A percentile compares a stretch with the other conserved stretches of the same genome.
Evolutionary conservation across 2,329 filamentous ascomycete genomes (phyloP).

Genomic region (Nothopassalora personata): DNA sequence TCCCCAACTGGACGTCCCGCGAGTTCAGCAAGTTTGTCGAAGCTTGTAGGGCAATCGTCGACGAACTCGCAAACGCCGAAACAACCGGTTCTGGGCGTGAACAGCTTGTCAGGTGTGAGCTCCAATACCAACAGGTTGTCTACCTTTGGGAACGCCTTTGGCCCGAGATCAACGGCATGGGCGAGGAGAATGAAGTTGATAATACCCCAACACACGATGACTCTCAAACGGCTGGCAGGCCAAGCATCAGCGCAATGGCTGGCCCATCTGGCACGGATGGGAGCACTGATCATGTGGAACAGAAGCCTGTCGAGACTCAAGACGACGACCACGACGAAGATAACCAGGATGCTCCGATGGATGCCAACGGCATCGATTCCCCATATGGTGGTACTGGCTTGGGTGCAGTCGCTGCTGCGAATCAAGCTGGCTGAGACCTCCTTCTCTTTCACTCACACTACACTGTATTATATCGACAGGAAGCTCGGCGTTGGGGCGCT

Average conservation of each 20-base stretch:
- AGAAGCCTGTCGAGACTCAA: constrained; percentile 14
- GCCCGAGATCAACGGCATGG: constrained; percentile 48
- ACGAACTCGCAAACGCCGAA: constrained; percentile 46
- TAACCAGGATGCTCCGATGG: constrained; percentile 11
- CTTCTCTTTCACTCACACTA: not conserved
- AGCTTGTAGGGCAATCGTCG: constrained; percentile 44
- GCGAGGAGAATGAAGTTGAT: constrained; percentile 38
- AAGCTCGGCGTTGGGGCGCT: not conserved
- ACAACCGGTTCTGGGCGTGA: constrained; percentile 44
- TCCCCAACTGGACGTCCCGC: constrained; percentile 48
- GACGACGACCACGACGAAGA: constrained; percentile 16
- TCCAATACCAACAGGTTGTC: constrained; percentile 44
- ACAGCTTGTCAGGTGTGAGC: constrained; percentile 44
- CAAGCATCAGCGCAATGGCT: constrained; percentile 4
- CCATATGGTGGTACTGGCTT: constrained; percentile 21
- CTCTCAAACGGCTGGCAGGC: constrained; percentile 5
- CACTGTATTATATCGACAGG: not conserved
- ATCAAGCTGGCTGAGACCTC: constrained; percentile 6
- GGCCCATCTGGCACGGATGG: constrained; percentile 12
- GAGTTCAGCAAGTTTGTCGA: constrained; percentile 48
- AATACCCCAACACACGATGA: constrained; percentile 2
- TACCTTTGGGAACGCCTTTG: constrained; percentile 47
- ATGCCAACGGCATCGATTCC: constrained; percentile 5
- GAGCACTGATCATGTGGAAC: constrained; percentile 3
- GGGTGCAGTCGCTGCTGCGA: constrained; percentile 21